Conservation (phyloP, 2,329 filamentous ascomycete species). For the Neopestalotiopsis sp. region DNA sequence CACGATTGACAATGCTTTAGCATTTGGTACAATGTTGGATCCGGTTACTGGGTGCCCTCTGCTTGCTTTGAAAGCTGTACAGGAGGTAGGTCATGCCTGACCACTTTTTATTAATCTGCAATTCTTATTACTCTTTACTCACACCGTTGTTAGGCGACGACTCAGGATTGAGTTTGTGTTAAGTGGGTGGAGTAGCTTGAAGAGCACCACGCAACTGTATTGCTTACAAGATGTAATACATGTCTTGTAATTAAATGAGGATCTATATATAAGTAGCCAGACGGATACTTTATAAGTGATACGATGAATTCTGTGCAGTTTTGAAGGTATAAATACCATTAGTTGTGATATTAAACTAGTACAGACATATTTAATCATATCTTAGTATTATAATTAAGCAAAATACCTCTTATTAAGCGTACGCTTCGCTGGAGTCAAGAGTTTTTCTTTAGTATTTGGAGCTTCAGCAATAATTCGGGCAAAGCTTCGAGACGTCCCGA, state of each 20-base stretch:
- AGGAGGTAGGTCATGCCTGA: not conserved
- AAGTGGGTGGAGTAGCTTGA: not conserved
- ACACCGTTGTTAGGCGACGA: not conserved
- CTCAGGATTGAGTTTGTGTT: not conserved
- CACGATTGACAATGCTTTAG: not conserved
- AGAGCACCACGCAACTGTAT: not conserved
- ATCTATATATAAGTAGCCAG: not conserved
- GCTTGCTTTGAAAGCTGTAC: not conserved
- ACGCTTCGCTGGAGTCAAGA: too few species aligned
- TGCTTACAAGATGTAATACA: not conserved
- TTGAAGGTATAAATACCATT: too few species aligned
- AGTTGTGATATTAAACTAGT: too few species aligned
- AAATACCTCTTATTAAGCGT: too few species aligned
- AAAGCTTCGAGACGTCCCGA: too few species aligned
- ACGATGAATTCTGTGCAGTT: not conserved
- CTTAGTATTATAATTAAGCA: too few species aligned
- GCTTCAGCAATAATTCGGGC: too few species aligned
- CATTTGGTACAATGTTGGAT: not conserved
- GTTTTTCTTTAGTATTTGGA: too few species aligned
- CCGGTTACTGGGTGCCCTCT: not conserved
- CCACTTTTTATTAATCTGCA: not conserved
- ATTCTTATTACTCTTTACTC: not conserved
- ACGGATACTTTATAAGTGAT: not conserved
- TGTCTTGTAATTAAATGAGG: not conserved
- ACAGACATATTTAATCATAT: too few species aligned